Evolutionary conservation across 345 rosid genomes (phyloP).

Genomic region (Euphorbia tirucalli): DNA sequence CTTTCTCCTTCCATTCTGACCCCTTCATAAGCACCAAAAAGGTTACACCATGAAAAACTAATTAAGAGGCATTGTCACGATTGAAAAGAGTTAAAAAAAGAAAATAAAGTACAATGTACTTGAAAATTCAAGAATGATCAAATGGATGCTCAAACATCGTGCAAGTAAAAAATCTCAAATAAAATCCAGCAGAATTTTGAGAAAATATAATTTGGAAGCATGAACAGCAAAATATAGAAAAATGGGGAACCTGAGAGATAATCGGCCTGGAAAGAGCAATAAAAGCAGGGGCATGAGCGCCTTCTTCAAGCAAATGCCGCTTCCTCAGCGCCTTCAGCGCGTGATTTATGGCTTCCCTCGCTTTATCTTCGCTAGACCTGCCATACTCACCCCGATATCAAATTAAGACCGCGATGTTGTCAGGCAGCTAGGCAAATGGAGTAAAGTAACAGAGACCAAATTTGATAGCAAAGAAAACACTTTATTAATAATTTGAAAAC

Average conservation of each 20-base stretch:
- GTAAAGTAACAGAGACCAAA: background rate
- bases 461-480: background rate
- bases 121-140: background rate
- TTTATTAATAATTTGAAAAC: background rate
- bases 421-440: background rate
- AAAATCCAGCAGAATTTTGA: too few relatives aligned
- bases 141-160: background rate
- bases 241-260: conserved; percentile 57
- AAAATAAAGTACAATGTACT: background rate
- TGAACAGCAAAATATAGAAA: background rate
- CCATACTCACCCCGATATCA: background rate
- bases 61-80: background rate
- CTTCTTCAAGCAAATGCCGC: conserved; percentile 89
- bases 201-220: background rate
- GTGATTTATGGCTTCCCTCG: conserved; percentile 68
- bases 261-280: conserved; percentile 81
- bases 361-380: conserved; percentile 43
- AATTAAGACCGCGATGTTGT: background rate
- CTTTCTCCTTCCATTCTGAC: conserved; percentile 94
- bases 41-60: background rate
- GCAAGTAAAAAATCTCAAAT: too few relatives aligned
- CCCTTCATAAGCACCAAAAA: conserved; percentile 43
- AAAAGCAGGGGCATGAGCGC: conserved; percentile 81
- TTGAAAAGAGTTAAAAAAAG: background rate
- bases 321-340: conserved; percentile 76